Base-by-base conservation (phyloP, 2,329 filamentous ascomycete genomes). In the Juglanconis sp. region DNA sequence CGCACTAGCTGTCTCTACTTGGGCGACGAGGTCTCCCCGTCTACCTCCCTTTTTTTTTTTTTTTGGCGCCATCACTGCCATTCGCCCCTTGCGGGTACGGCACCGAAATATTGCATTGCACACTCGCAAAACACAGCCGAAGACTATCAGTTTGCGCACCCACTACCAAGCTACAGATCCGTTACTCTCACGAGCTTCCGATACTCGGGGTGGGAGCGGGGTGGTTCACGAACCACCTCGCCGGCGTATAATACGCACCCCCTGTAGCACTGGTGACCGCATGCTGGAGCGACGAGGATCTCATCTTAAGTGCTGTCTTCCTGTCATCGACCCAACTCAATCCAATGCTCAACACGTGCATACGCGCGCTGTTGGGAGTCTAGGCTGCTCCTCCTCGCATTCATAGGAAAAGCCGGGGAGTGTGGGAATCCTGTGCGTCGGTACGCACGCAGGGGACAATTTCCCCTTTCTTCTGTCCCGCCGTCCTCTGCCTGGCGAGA, bases 381-480 rank as follows among this genome's bases (percentile, higher is more conserved):
- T 52, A 57, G 56, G 56, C 56, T 57, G 56, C 56, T 57, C 49
- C 48, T 35, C n/a, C 15, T 57, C 31, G 48, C 36, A 57, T 17
- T 17, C 55, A 36, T 3, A 13, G 15, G 13, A 30, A 57, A 57
- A 57, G 56, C 56, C 56, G 52, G 56, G 56, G 56, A 42, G 56
- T 47, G 56, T 57, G 56, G 56, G 56, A 15, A 38, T 52, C 32
- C 55, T 57, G 56, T 57, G 56, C 52, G 56, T 57, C 13, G n/a
- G 30, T 13, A 46, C 56, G 52, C 56, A 57, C 56, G 40, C 56
- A 52, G 56, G 56, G 56, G 56, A 57, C 40, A 34, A 17, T 30
- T 36, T 15, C 52, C 38, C 36, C 15, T 49, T 34, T 11, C 10
- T 56, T 31, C 35, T 35, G 8, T 35, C 10, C 17, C 13, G 38